Evolutionary conservation across 768 basidiomycete species (phyloP), one percentile per base, ranked within the genome.

Genomic region (Floccularia luteovirens): DNA sequence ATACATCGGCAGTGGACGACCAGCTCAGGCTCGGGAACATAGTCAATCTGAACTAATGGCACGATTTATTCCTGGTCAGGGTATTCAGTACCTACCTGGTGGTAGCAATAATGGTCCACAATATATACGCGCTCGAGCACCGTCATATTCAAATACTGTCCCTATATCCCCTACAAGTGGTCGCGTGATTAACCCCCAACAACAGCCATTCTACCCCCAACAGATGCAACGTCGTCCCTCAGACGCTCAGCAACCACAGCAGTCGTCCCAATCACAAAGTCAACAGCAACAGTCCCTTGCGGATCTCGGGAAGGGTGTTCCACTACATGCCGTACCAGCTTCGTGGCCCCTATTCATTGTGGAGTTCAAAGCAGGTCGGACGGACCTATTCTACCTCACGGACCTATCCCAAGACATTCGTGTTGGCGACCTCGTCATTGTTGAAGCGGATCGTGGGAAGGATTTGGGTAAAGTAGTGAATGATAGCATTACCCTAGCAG

Each of bases 311-410:
- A 84, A 83, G 53, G 94, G 94, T 24, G 77, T 97, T 0, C 90
- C 92, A 0, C 72, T 97, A 13, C 79, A 83, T 55, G 61, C 84
- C 35, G 82, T 99, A 30, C 83, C 92, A 1, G 58, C 83, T 10
- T 78, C 80, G 24, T 89, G 85, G 69, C 90, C 87, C n/a, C 74
- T 99, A 5, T 97, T 77, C 70, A 93, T 97, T 50, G 86, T 97
- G 51, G 88, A 96, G 59, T 99, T 99, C 74, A 99, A 97, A 63
- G 93, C 93, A 0, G 90, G 91, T 0, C 79, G 94, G 28, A 91
- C 91, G 46, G 94, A 98, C 59, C 64, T 99, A 20, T 98, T 92
- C 63, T 98, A 96, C 59, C 72, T 82, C 45, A 84, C 81, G 0
- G 87, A 93, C 53, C 72, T 44, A 53, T 69, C 50, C 52, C 49